phyloP scores from a whole-genome alignment of 257 asterid species.

The Solanum ossicruentum region DNA sequence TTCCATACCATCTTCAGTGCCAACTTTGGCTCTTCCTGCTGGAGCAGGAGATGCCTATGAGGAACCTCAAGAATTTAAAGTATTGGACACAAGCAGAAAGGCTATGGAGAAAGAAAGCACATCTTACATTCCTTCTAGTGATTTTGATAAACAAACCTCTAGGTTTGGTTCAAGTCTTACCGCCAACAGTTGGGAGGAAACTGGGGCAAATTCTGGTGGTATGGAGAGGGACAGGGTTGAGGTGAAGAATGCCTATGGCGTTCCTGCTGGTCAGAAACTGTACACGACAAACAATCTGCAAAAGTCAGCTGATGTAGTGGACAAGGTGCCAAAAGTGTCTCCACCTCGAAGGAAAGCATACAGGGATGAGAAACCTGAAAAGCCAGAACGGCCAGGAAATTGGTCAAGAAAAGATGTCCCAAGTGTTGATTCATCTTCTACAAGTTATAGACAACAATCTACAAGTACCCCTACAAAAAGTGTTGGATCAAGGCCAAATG shows the following conservation, averaged over 20 bases:
- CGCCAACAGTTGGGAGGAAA: slow-evolving; percentile 46
- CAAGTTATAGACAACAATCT: slow-evolving; percentile 35
- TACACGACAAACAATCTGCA: neutral
- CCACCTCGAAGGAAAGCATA: slow-evolving; percentile 65
- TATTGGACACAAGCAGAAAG: slow-evolving; percentile 41
- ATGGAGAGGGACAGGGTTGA: slow-evolving; percentile 43
- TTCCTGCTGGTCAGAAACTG: slow-evolving; percentile 20
- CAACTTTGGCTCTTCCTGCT: slow-evolving; percentile 33
- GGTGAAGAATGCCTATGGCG: slow-evolving; percentile 23
- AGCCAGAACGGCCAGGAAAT: slow-evolving; percentile 43
- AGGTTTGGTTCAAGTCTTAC: slow-evolving; percentile 29
- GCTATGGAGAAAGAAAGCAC: slow-evolving; percentile 47
- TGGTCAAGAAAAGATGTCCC: slow-evolving; percentile 40
- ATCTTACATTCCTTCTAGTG: slow-evolving; percentile 32
- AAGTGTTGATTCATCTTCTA: slow-evolving; percentile 27
- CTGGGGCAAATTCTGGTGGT: slow-evolving; percentile 23
- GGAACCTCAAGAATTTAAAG: slow-evolving; percentile 45
- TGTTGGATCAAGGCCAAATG: slow-evolving; percentile 29
- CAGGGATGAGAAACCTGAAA: slow-evolving; percentile 62
- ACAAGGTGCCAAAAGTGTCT: slow-evolving; percentile 66
- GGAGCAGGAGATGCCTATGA: slow-evolving; percentile 50
- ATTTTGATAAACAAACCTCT: slow-evolving; percentile 41
- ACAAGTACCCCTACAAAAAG: slow-evolving; percentile 23
- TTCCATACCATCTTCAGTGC: slow-evolving; percentile 44
- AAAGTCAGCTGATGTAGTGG: slow-evolving; percentile 28